Evolutionary conservation across 306 rosid genomes (phyloP).

Genomic region (Dicorynia guianensis): DNA sequence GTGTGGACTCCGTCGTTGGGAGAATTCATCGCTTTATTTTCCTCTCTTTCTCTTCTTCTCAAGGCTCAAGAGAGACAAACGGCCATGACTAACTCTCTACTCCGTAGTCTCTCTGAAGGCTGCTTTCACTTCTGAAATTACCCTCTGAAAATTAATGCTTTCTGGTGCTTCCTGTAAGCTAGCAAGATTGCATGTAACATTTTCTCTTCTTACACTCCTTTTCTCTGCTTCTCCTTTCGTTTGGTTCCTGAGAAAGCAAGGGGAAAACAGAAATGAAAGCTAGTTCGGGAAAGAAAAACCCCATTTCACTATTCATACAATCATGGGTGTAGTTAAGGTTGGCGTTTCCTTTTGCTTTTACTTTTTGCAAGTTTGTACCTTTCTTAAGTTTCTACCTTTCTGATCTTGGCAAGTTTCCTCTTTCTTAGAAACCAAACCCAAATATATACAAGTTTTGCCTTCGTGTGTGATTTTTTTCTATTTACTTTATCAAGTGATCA

Average conservation of each 20-base stretch:
- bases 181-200: not conserved
- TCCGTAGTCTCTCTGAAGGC: no score
- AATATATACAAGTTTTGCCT: not conserved
- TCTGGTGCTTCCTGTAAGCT: no score
- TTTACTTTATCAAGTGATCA: no score
- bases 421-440: not conserved
- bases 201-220: not conserved
- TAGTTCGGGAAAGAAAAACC: not conserved
- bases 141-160: no score
- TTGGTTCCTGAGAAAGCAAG: slow-evolving; percentile 1
- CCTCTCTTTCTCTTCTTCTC: no score
- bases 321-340: not conserved
- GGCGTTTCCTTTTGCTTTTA: not conserved
- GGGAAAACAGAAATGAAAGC: not conserved
- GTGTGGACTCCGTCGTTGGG: no score
- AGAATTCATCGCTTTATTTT: no score
- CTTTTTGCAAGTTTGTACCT: not conserved
- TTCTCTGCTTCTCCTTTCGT: not conserved
- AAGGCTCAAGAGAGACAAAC: no score
- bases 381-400: not conserved
- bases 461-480: no score
- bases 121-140: no score
- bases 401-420: not conserved
- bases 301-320: no score
- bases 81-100: no score